These are phyloP conservation scores for Phaffia australis DNA, from an alignment of 768 basidiomycete genomes.

Conservation along the genomic window DNA sequence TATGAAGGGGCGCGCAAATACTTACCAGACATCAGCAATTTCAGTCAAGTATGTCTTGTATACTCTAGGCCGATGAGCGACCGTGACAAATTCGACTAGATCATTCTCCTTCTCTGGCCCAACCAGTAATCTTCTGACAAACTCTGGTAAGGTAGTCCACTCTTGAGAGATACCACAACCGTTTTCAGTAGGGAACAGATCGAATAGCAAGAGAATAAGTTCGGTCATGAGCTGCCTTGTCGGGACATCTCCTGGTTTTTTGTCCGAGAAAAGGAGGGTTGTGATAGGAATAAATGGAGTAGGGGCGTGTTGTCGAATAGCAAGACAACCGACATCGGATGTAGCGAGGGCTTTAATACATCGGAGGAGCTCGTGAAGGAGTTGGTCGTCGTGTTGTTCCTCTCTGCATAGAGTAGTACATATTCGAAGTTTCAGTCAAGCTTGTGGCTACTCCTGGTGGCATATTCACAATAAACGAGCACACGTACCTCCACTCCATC, in stretches of 20 bases:
- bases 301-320: slow-evolving; percentile 78
- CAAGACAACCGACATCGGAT: slow-evolving; percentile 39
- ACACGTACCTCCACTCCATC: slow-evolving; percentile 87
- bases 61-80: slow-evolving; percentile 43
- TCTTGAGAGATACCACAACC: slow-evolving; percentile 26
- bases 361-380: slow-evolving; percentile 79
- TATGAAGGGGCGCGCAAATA: slow-evolving; percentile 71
- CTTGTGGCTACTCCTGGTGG: too few species aligned
- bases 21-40: slow-evolving; percentile 77
- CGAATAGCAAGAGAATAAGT: slow-evolving; percentile 72
- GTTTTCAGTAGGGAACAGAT: slow-evolving; percentile 55
- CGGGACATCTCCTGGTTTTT: slow-evolving; percentile 89
- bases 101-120: slow-evolving; percentile 32
- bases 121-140: slow-evolving; percentile 29
- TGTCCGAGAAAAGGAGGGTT: slow-evolving; percentile 82
- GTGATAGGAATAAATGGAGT: slow-evolving; percentile 77
- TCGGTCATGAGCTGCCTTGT: slow-evolving; percentile 85
- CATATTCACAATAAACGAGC: too few species aligned
- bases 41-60: slow-evolving; percentile 75
- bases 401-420: slow-evolving; percentile 49
- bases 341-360: slow-evolving; percentile 91
- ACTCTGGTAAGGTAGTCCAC: slow-evolving; percentile 18
- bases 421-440: background rate
- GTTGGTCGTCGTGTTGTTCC: slow-evolving; percentile 93
- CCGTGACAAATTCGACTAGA: slow-evolving; percentile 40